Evolutionary conservation across 345 rosid genomes (phyloP).

Genomic region (Hypericum perforatum): DNA sequence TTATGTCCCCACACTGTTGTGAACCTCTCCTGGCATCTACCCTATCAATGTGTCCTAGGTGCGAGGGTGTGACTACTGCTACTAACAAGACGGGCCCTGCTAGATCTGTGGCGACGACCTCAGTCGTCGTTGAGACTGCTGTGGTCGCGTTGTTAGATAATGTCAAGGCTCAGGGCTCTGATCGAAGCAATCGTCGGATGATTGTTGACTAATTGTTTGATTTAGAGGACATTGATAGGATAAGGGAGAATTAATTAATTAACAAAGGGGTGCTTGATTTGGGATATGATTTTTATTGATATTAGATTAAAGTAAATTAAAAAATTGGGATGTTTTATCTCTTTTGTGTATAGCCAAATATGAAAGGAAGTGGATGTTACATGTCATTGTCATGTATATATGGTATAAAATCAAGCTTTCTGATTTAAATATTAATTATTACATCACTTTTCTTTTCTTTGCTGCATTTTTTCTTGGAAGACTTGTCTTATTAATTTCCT

Average conservation of each 20-base stretch:
- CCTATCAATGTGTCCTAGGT: conserved; percentile 87
- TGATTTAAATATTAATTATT: too few species aligned
- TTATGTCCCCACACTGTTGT: conserved; percentile 38
- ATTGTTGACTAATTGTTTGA: conserved; percentile 19
- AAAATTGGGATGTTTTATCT: too few species aligned
- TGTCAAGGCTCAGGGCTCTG: conserved; percentile 26
- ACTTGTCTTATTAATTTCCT: too few species aligned
- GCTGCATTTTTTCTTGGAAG: too few species aligned
- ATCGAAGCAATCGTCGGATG: conserved; percentile 37
- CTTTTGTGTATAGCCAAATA: too few species aligned
- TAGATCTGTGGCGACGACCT: neutral
- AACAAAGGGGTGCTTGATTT: neutral
- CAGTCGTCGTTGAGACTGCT: conserved; percentile 9
- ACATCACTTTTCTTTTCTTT: too few species aligned
- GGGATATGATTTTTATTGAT: too few species aligned
- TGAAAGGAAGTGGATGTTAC: too few species aligned
- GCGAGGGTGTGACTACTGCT: conserved; percentile 69
- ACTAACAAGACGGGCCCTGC: neutral
- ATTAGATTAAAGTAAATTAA: too few species aligned
- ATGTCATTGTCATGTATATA: too few species aligned
- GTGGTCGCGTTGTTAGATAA: conserved; percentile 26
- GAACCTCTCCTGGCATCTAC: conserved; percentile 56
- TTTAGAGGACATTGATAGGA: too few species aligned
- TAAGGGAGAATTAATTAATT: neutral
- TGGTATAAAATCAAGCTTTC: too few species aligned